Base-by-base conservation (phyloP, 179 eudicot species). In the Silene coronaria region DNA sequence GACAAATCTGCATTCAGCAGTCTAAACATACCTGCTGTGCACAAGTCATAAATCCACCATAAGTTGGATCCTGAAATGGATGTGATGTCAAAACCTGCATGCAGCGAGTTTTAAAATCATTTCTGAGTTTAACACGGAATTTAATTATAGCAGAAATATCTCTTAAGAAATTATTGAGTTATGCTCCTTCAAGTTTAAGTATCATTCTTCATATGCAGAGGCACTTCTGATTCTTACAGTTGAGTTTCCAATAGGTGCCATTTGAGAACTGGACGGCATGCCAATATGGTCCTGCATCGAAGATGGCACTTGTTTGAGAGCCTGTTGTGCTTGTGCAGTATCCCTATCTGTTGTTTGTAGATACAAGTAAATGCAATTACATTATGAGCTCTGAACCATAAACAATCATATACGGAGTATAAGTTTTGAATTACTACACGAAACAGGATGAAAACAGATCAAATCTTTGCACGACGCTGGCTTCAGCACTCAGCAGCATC, bases 211-310 rank as follows among this genome's bases (percentile, higher is more conserved):
- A n/a, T n/a, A n/a, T n/a, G 9, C 32, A 42, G 32, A 75, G 10
- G 65, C 10, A 24, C 26, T 9, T 36, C 57, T 36, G 27, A 73
- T 73, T 42, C 86, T 83, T 83, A 83, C 86, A 58, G 75, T 71
- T 17, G 86, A 83, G 79, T 74, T 76, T 51, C 83, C 86, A 80
- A 70, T 70, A 26, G 63, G 67, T 46, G 75, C 85, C 77, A 80
- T 80, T 73, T 68, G 76, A 67, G 80, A 59, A 59, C 23, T 66
- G 14, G 76, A 73, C 16, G 71, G 75, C 27, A 59, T 48, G 34
- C 59, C 74, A 23, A 59, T 36, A 34, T 74, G 79, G 14, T 79
- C 55, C 23, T 70, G 75, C 74, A 73, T 34, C 26, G 79, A 62
- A 13, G 73, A 51, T 2, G 80, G 70, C 57, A 26, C 66, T 70